Evolutionary conservation across 257 asterid species (phyloP).

Genomic region (Salvia rosmarinus): DNA sequence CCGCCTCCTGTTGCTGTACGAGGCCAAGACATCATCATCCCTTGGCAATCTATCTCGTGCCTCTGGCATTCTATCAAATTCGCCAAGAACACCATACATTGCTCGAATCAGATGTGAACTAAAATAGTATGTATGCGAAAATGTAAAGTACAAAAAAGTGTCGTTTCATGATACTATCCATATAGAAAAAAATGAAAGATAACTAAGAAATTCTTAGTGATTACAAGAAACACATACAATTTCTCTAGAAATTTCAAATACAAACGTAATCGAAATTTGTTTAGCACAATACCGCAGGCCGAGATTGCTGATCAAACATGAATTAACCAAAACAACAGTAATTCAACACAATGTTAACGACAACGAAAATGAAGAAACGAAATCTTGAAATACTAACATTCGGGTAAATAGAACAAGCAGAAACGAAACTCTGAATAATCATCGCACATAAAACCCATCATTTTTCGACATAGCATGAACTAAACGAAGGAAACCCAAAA

Average conservation of each 20-base stretch:
- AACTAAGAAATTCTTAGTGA: not conserved
- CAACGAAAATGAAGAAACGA: not conserved
- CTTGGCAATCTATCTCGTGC: constrained; percentile 59
- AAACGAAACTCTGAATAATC: not conserved
- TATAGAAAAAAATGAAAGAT: not conserved
- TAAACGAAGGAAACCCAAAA: not conserved
- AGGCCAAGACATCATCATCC: constrained; percentile 43
- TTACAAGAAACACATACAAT: not conserved
- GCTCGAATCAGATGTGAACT: not conserved
- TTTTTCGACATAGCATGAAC: not conserved
- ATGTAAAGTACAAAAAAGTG: not conserved
- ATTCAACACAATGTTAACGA: not conserved
- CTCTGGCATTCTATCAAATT: constrained; percentile 54
- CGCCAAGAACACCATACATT: constrained; percentile 2
- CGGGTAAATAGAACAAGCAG: not conserved
- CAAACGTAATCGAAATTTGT: not conserved
- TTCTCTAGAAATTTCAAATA: not conserved
- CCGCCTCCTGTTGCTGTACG: constrained; percentile 41
- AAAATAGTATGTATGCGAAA: not conserved
- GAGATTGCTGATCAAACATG: not conserved
- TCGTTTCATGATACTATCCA: not conserved
- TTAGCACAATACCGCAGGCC: not conserved
- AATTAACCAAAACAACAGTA: not conserved
- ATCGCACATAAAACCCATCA: not conserved
- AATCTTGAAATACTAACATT: not conserved